Evolutionary conservation across 768 basidiomycete species (phyloP).

Genomic region (Lenzites betulinus): DNA sequence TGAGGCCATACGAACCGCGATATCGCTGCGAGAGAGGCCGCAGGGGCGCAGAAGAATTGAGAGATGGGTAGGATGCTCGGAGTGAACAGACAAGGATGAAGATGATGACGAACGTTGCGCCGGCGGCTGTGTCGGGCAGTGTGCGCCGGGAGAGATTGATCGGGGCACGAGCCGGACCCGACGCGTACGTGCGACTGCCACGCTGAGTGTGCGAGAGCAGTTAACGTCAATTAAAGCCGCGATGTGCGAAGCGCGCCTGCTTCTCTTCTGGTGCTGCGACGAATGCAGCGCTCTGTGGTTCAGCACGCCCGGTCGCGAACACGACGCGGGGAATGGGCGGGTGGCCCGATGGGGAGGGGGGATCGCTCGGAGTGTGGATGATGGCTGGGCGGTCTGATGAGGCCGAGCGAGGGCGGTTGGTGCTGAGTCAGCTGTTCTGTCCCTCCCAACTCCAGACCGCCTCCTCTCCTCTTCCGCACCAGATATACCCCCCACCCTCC

Average conservation of each 20-base stretch:
- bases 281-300: slow-evolving; percentile 7
- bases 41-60: background rate
- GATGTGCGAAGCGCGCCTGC: background rate
- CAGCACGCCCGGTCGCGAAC: background rate
- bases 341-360: background rate
- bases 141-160: background rate
- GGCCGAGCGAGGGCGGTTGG: slow-evolving; percentile 8
- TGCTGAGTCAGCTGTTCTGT: slow-evolving; percentile 11
- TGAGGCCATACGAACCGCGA: background rate
- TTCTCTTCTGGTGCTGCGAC: slow-evolving; percentile 9
- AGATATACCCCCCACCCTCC: slow-evolving; percentile 8
- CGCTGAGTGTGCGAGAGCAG: no score
- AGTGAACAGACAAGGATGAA: no score
- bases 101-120: background rate
- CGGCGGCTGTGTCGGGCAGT: slow-evolving; percentile 8
- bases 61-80: background rate
- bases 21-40: no score
- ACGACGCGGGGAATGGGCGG: background rate
- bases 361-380: background rate
- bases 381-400: slow-evolving; percentile 9
- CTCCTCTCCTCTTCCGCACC: background rate
- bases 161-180: no score
- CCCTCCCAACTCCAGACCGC: background rate
- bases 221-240: background rate
- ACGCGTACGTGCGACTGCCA: no score